These are phyloP conservation scores for Zhuliangozyma parablackwelliae DNA, from an alignment of 1,139 yeast genomes.

Conservation along the genomic window DNA sequence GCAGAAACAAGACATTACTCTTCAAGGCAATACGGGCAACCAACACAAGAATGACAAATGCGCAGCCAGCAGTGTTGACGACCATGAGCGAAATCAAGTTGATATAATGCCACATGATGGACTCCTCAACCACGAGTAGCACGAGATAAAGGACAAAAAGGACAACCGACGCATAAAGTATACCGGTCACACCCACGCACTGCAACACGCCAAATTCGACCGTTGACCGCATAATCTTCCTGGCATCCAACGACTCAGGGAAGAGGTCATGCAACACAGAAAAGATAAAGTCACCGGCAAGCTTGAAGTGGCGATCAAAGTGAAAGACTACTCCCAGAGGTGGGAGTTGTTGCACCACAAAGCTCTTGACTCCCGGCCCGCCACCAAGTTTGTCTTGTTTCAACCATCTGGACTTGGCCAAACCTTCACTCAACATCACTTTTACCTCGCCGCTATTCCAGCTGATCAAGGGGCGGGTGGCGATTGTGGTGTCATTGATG, in stretches of 20 bases:
- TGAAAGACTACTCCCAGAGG: background rate
- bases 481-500: slow-evolving; percentile 15
- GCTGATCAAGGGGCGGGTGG: slow-evolving; percentile 14
- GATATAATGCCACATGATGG: slow-evolving; percentile 6
- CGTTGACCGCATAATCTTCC: background rate
- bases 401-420: background rate
- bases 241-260: slow-evolving; percentile 1
- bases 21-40: slow-evolving; percentile 1
- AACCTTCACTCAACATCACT: slow-evolving; percentile 15
- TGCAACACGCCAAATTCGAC: background rate
- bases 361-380: no score
- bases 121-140: slow-evolving; percentile 5
- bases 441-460: slow-evolving; percentile 9
- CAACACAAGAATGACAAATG: slow-evolving; percentile 1
- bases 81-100: slow-evolving; percentile 2
- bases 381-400: no score
- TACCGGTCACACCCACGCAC: slow-evolving; percentile 3
- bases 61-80: no score
- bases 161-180: slow-evolving; percentile 5
- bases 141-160: slow-evolving; percentile 2
- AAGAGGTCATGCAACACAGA: slow-evolving; percentile 4
- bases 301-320: background rate
- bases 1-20: slow-evolving; percentile 5
- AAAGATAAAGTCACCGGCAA: slow-evolving; percentile 1
- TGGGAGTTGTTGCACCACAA: no score